Evolutionary conservation across 176 grass and related monocot species (phyloP), one percentile per base, ranked within the genome.

Genomic region (Miscanthus lutarioriparius): DNA sequence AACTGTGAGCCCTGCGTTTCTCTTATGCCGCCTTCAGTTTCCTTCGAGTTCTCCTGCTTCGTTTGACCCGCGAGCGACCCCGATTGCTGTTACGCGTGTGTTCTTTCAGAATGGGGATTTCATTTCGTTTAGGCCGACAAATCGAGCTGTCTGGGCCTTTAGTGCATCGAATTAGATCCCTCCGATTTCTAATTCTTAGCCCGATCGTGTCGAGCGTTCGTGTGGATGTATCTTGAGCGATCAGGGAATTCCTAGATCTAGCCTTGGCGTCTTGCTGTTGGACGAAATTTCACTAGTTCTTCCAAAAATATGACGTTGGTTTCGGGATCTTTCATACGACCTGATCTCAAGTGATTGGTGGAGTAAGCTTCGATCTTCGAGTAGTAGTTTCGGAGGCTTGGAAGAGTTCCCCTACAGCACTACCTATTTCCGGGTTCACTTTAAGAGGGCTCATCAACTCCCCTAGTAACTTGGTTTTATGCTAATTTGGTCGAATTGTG

Each of bases 1-100:
- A 96, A 64, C 14, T 99, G 96, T 87, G 83, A 94, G 83, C 77
- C 77, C 70, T 11, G 8, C 7, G 64, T 26, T 41, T 76, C 59
- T 47, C 37, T 33, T 4, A 0, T 39, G 23, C 2, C 78, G 7
- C 15, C 64, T 19, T 47, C 32, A 37, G 5, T 22, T 41, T 37
- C n/a, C 1, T 35, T 22, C 2, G 7, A 22, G 8, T 22, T 39
- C 32, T 16, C 82, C 23, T 20, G 11, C 77, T 10, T 13, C 2
- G 43, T 38, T 35, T n/a, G 49, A 80, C 72, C 70, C 35, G 7
- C 79, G 15, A 9, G 17, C 30, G 13, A 16, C 77, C n/a, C 22
- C 26, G 71, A 53, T 82, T 30, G 39, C 70, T 81, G 33, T 11
- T 8, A 17, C 14, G 40, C 6, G 38, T 0, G 13, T 13, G 0